These are phyloP conservation scores for Starmerella davenportii DNA, from an alignment of 805 yeast species.

Conservation along the genomic window DNA sequence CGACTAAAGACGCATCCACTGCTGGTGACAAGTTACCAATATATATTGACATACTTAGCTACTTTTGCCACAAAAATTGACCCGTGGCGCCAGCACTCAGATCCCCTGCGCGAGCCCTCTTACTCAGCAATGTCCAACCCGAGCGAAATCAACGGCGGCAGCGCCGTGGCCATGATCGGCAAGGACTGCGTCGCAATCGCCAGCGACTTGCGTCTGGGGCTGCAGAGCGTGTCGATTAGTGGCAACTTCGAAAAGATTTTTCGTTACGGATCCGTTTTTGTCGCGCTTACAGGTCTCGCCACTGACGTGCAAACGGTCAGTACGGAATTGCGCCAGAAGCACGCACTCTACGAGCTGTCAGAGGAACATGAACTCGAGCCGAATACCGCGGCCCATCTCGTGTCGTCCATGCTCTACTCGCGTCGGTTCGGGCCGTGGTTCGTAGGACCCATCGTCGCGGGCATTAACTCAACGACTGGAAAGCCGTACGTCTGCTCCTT, in stretches of 20 bases:
- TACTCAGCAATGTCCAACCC: conserved; percentile 22
- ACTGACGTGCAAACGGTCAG: conserved; percentile 73
- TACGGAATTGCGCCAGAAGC: conserved; percentile 66
- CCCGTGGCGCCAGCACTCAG: no score
- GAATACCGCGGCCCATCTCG: conserved; percentile 77
- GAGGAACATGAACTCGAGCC: conserved; percentile 92
- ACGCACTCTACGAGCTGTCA: conserved; percentile 72
- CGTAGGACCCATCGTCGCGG: conserved; percentile 93
- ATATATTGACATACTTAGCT: conserved; percentile 39
- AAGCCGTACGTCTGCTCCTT: conserved; percentile 89
- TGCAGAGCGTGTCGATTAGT: conserved; percentile 80
- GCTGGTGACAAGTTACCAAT: conserved; percentile 68
- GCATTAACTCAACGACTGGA: conserved; percentile 62
- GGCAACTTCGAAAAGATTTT: conserved; percentile 88
- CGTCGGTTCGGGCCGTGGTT: conserved; percentile 87
- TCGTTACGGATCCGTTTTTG: conserved; percentile 53
- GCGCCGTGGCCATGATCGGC: conserved; percentile 97
- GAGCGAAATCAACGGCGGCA: conserved; percentile 43
- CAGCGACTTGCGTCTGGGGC: conserved; percentile 82
- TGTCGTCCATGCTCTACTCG: conserved; percentile 76
- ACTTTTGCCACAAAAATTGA: no score
- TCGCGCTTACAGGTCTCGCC: conserved; percentile 91
- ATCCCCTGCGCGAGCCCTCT: no score
- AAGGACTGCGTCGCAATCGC: conserved; percentile 97
- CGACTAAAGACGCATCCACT: conserved; percentile 52